Evolutionary conservation across 164 flowering plant genomes (phyloP), one percentile per base, ranked within the genome.

Genomic region (Nymphaea thermarum): DNA sequence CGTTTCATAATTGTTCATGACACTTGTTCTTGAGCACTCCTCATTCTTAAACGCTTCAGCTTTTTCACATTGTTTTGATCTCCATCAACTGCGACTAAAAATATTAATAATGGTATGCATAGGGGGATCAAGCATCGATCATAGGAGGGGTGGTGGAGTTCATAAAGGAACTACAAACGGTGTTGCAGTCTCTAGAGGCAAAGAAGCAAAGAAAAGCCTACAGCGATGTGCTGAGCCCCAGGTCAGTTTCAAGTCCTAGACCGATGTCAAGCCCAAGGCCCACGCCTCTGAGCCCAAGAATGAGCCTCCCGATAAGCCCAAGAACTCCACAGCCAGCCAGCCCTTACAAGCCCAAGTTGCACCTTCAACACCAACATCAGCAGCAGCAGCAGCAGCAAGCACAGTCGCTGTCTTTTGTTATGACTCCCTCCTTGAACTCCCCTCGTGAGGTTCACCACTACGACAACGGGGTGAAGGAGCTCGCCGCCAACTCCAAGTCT

Each of bases 61-160:
- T n/a, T 25, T 25, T 25, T 25, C 36, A 25, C 36, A 25, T 25
- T 25, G 36, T 25, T 25, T 25, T 25, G 36, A 25, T 25, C 36
- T 25, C 60, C 16, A 10, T 1, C 12, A 55, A 16, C 60, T 55
- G 60, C 16, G 60, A 55, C 16, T 16, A 55, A 16, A 55, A 8
- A 55, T 55, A 16, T 10, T 55, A 16, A 55, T 7, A 63, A 15
- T 66, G 59, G 4, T 71, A 5, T 62, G 18, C 7, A 17, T 62
- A 95, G 99, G 98, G 96, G 60, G 99, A 95, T 71, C 99, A 95
- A 86, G 99, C 99, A 61, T 95, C 99, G 0, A 87, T 95, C 55
- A 89, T 95, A 18, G 98, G 91, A 57, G 99, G 99, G 1, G 99
- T 92, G 3, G 89, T 92, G 36, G 87, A 92, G 57, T 95, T 87